Percentiles rank a stretch among this genome's conserved stretches.
phyloP scores from a whole-genome alignment of 2,329 filamentous ascomycete species.

The Paraconiothyrium brasiliense region DNA sequence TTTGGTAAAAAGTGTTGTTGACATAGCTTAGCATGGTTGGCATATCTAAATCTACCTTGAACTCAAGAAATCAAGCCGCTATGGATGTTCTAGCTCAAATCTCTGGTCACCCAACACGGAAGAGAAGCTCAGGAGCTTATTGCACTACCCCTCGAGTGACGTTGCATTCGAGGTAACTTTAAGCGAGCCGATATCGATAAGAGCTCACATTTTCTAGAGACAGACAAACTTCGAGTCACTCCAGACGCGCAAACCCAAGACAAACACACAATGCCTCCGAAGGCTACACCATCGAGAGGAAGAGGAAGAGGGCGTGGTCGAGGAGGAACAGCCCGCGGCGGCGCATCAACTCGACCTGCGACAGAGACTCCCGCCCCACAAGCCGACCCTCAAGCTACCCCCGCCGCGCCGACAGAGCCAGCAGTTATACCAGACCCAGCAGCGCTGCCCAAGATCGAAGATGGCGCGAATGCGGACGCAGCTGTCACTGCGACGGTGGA shows the following conservation, averaged over 20 bases:
- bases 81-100: background rate
- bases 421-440: conserved; percentile 21
- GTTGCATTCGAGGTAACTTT: conserved; percentile 25
- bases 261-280: conserved; percentile 42
- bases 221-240: conserved; percentile 2
- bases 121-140: background rate
- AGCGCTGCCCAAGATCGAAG: conserved; percentile 34
- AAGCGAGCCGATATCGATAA: conserved; percentile 44
- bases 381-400: conserved; percentile 23
- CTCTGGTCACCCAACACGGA: background rate
- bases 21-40: background rate
- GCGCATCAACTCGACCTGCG: conserved; percentile 22
- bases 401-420: conserved; percentile 13
- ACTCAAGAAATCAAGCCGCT: background rate
- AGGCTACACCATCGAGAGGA: conserved; percentile 31
- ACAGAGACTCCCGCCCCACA: conserved; percentile 22
- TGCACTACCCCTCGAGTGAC: conserved; percentile 18
- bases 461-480: conserved; percentile 23
- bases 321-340: conserved; percentile 32
- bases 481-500: conserved; percentile 26
- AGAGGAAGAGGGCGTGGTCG: conserved; percentile 33
- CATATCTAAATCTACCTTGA: background rate
- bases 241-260: conserved; percentile 7
- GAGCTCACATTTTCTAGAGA: conserved; percentile 18
- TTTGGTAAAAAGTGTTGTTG: background rate